Conservation (phyloP, 805 yeast genomes). For the Candida boleticola region DNA sequence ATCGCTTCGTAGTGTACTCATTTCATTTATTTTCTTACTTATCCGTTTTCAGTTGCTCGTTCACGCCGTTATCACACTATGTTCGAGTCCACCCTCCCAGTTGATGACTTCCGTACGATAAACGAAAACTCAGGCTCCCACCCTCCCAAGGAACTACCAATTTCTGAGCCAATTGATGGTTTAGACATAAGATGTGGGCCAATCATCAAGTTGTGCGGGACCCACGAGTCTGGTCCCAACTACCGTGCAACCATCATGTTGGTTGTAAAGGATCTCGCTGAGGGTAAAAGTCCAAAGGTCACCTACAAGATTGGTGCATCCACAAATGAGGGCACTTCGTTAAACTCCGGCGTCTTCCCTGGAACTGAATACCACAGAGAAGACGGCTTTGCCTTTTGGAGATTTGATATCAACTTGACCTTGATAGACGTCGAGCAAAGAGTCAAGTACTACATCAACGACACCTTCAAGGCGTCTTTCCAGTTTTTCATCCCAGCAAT, state of each 20-base stretch:
- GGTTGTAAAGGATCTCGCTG: conserved; percentile 47
- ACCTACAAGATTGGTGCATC: conserved; percentile 40
- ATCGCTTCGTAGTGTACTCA: too few relatives aligned
- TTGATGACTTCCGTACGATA: conserved; percentile 26
- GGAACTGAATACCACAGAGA: conserved; percentile 42
- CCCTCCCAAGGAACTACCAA: conserved; percentile 31
- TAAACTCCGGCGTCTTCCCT: conserved; percentile 44
- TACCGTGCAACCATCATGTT: conserved; percentile 72
- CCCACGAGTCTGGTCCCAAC: conserved; percentile 48
- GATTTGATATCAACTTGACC: conserved; percentile 56
- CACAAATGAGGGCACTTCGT: conserved; percentile 6
- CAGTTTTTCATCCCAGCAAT: conserved; percentile 69
- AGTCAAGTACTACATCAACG: conserved; percentile 61
- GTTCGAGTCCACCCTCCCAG: conserved; percentile 17
- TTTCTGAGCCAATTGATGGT: conserved; percentile 23
- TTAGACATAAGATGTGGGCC: conserved; percentile 75
- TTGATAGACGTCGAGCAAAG: conserved; percentile 54
- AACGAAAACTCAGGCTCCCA: conserved; percentile 18
- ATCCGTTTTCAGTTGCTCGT: too few relatives aligned
- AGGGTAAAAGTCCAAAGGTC: conserved; percentile 24
- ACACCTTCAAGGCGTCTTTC: conserved; percentile 33
- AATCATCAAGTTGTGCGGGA: conserved; percentile 62
- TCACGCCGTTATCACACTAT: too few relatives aligned
- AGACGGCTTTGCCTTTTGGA: conserved; percentile 56
- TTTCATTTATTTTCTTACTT: too few relatives aligned